Evolutionary conservation across 2,329 filamentous ascomycete genomes (phyloP), one percentile per base, ranked within the genome.

Genomic region (Huntiella moniliformis): DNA sequence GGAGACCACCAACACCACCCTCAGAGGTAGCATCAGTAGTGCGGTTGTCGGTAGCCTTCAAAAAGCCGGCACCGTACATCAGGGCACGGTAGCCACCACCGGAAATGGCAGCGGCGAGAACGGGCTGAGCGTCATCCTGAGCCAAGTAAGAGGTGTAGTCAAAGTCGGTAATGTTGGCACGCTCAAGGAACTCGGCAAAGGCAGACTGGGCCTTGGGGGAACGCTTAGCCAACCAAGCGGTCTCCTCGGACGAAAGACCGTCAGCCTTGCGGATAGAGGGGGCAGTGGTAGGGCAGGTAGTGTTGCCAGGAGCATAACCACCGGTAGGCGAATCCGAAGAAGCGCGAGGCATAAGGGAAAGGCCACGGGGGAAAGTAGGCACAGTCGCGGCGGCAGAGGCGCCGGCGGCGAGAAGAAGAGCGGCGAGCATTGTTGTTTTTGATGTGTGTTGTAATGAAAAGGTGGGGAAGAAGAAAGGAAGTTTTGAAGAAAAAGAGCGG

Each of bases 21-120:
- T 63, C 55, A 6, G 45, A 43, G 8, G 45, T 42, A 3, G 77
- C 65, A 15, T 41, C 60, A 0, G 66, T 58, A 0, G 81, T 86
- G 15, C 86, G 73, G 54, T 62, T 72, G 58, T 94, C 86, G 53
- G 85, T 87, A 0, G 85, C 86, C 28, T 81, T 73, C 12, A 93
- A 54, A 38, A 79, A 79, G 50, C 86, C 86, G 12, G 79, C 86
- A 34, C 83, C 85, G 56, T 82, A 88, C 65, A 87, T 67, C 64
- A 92, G 67, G n/a, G 86, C 85, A 47, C 86, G 71, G 58, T 91
- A 93, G 33, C 86, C 86, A 57, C 86, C 86, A 10, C 85, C 85
- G 0, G 83, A 91, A 38, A 82, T 66, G 8, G 85, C 82, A 51
- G 93, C 73, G 12, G 69, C 84, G 51, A 93, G 77, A 53, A 67